Conservation (phyloP, 2,329 filamentous ascomycete species). For the Metarhizium humberi region DNA sequence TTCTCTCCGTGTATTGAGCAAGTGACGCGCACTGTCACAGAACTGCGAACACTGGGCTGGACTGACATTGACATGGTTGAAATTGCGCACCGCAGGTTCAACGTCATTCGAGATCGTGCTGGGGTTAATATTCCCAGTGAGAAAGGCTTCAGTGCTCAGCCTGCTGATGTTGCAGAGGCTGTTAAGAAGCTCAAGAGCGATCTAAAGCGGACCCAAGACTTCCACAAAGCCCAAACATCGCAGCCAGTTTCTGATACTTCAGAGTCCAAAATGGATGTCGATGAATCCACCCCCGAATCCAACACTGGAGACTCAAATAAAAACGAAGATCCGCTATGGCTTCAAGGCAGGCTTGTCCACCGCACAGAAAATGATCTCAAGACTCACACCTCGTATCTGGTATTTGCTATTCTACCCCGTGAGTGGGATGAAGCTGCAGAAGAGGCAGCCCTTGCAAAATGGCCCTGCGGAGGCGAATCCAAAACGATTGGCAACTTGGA, state of each 20-base stretch:
- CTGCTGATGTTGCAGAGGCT: constrained; percentile 72
- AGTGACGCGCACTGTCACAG: constrained; percentile 75
- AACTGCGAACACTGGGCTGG: constrained; percentile 76
- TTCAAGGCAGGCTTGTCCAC: constrained; percentile 70
- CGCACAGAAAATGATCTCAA: constrained; percentile 82
- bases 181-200: constrained; percentile 63
- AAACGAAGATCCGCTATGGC: constrained; percentile 47
- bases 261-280: constrained; percentile 33
- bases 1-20: constrained; percentile 98
- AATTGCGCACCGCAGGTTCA: constrained; percentile 67
- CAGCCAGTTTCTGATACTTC: constrained; percentile 16
- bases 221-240: constrained; percentile 37
- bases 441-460: constrained; percentile 51
- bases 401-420: constrained; percentile 82
- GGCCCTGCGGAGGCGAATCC: constrained; percentile 48
- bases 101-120: constrained; percentile 72
- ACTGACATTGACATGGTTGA: constrained; percentile 91
- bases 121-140: constrained; percentile 58
- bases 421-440: constrained; percentile 84
- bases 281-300: constrained; percentile 14
- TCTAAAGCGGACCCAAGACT: constrained; percentile 58
- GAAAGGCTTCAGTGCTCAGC: constrained; percentile 59
- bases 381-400: constrained; percentile 93
- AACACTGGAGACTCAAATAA: constrained; percentile 5
- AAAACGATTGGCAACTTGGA: constrained; percentile 44